These are phyloP conservation scores for Elaeis guineensis DNA, from an alignment of 176 grass and related monocot species.

Conservation along the genomic window DNA sequence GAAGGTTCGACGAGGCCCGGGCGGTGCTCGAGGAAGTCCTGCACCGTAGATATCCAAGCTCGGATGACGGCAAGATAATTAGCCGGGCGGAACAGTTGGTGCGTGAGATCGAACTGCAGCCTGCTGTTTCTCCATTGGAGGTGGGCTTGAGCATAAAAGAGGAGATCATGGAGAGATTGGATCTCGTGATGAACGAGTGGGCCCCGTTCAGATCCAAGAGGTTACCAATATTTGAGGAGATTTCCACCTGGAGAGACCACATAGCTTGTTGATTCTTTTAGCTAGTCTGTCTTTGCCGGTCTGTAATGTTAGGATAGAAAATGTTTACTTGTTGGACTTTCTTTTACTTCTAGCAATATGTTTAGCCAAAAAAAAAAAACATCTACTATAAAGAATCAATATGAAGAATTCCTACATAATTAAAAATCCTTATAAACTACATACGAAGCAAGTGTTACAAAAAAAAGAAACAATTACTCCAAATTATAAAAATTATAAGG, in stretches of 20 bases:
- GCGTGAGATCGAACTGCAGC: constrained; percentile 20
- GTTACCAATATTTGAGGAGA: constrained; percentile 93
- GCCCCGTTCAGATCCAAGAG: constrained; percentile 58
- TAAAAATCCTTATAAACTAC: no score
- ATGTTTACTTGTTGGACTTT: no score
- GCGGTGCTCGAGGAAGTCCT: constrained; percentile 38
- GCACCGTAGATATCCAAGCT: constrained; percentile 23
- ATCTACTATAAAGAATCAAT: no score
- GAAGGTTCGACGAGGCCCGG: constrained; percentile 36
- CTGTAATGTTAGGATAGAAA: background rate
- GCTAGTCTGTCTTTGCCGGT: background rate
- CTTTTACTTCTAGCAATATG: no score
- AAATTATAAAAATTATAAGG: no score
- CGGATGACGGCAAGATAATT: constrained; percentile 42
- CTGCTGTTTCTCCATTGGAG: constrained; percentile 13
- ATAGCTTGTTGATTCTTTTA: constrained; percentile 56
- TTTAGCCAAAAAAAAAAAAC: no score
- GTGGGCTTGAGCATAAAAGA: constrained; percentile 30
- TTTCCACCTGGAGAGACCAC: constrained; percentile 59
- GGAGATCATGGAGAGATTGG: constrained; percentile 60
- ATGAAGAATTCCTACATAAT: no score
- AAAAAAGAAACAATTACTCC: no score
- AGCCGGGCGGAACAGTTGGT: constrained; percentile 55
- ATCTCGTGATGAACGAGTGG: constrained; percentile 61
- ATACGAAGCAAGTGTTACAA: no score